Base-by-base conservation (phyloP, 2,329 filamentous ascomycete genomes). In the Scolecobasidium constrictum region DNA sequence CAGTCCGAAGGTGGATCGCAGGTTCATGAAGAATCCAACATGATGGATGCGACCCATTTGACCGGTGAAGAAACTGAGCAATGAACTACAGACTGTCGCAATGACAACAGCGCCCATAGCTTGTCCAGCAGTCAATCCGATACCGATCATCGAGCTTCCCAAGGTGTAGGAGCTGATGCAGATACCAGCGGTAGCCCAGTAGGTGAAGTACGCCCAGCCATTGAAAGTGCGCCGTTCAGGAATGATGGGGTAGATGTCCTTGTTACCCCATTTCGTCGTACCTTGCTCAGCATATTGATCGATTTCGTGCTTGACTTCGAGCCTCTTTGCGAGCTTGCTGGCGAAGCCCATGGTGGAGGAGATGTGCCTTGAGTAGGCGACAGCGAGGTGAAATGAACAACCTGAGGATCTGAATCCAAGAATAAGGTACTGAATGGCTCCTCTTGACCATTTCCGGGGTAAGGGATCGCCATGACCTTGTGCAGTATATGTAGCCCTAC, bases 21-120 rank as follows among this genome's bases (percentile, higher is more conserved):
- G 42, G 21, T 51, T 40, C 48, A 52, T 53, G 11, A 43, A 42
- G 42, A 47, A 53, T 15, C 50, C 50, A 17, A 53, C 46, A 39
- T 11, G 47, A 46, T 35, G 44, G 43, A 17, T 47, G 41, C 18
- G 41, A 50, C n/a, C 49, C 46, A 9, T 40, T 45, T 5, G 40
- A 34, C n/a, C 41, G 43, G 11, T 47, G 45, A 35, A 51, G 39
- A 21, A 50, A 16, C 46, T 44, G 43, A 20, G 43, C 42, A 37
- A 46, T 33, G 3, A 40, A 42, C 22, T 40, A 11, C 19, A 44
- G 5, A n/a, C 13, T 11, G 19, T 44, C 19, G 36, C 22, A 5
- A 38, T 34, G 3, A 22, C 13, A 3, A 28, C 40, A 19, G 33
- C 13, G 45, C 33, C 3, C 36, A 43, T 19, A 35, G 37, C 46